phyloP scores from a whole-genome alignment of 805 yeast genomes.

The Yarrowia sp. region DNA sequence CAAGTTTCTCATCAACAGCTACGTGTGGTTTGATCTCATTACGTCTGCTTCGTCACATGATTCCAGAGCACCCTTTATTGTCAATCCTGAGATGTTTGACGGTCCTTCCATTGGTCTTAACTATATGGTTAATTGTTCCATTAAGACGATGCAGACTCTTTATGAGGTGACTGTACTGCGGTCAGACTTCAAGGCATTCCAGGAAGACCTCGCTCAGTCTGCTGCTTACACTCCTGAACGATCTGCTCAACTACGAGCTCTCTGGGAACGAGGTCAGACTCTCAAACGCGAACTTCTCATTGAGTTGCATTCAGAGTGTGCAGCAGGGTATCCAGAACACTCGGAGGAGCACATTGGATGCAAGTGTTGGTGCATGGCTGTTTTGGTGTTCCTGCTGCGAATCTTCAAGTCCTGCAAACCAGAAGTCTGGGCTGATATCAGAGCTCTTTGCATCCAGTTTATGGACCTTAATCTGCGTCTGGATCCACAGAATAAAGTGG shows the following conservation, averaged over 20 bases:
- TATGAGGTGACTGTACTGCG: constrained; percentile 5
- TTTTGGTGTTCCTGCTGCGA: constrained; percentile 7
- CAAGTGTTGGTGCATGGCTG: constrained; percentile 22
- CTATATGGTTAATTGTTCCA: constrained; percentile 23
- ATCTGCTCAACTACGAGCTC: not conserved
- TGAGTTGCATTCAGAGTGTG: not conserved
- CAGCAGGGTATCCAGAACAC: constrained; percentile 7
- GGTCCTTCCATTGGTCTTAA: constrained; percentile 14
- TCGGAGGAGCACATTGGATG: constrained; percentile 20
- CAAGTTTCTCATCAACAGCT: constrained; percentile 21
- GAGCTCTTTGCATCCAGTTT: constrained; percentile 16
- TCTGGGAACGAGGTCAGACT: constrained; percentile 14
- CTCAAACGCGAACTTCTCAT: constrained; percentile 3
- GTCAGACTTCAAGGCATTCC: constrained; percentile 17
- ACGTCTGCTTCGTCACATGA: constrained; percentile 3
- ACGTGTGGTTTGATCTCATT: constrained; percentile 21
- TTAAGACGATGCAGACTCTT: not conserved
- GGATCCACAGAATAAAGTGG: constrained; percentile 11
- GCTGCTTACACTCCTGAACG: not conserved
- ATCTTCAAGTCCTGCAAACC: constrained; percentile 23
- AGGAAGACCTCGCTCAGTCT: constrained; percentile 9
- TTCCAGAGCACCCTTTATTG: not conserved
- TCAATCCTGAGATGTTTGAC: constrained; percentile 20
- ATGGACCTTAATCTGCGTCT: constrained; percentile 4
- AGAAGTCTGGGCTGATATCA: constrained; percentile 21